A percentile compares a stretch with the other conserved stretches of the same genome.
These are phyloP conservation scores for Panaeolus cyanescens DNA, from an alignment of 768 basidiomycete species.

Conservation along the genomic window DNA sequence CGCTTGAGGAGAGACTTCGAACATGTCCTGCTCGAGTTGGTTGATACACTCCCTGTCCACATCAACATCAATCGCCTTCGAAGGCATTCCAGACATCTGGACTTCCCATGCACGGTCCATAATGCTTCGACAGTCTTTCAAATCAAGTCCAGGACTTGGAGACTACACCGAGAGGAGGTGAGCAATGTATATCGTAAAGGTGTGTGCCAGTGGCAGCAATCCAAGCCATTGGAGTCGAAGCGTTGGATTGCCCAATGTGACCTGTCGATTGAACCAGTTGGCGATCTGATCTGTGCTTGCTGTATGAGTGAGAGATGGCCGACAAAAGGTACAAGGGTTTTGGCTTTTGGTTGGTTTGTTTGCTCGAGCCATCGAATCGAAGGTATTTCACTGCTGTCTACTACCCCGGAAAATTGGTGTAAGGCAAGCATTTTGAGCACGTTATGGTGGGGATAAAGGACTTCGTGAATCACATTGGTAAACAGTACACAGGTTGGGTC, in stretches of 20 bases:
- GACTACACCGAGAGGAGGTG: not conserved
- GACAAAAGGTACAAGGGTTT: not conserved
- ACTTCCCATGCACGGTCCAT: constrained; percentile 3
- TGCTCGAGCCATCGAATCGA: constrained; percentile 11
- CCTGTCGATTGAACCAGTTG: constrained; percentile 10
- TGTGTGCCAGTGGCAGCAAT: constrained; percentile 4
- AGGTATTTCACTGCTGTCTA: not conserved
- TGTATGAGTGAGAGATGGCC: constrained; percentile 10
- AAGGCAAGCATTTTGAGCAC: not conserved
- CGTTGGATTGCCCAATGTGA: not conserved
- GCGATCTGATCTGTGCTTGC: constrained; percentile 8
- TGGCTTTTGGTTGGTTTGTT: not conserved
- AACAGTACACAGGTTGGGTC: constrained; percentile 1
- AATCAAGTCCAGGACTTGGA: not conserved
- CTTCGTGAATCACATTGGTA: not conserved
- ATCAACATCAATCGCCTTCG: not conserved
- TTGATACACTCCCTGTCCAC: not conserved
- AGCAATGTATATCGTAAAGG: constrained; percentile 7
- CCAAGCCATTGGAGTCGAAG: constrained; percentile 5
- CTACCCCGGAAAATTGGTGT: not conserved
- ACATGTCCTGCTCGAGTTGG: constrained; percentile 17
- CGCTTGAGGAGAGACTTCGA: constrained; percentile 12
- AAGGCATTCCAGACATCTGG: not conserved
- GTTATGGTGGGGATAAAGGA: not conserved
- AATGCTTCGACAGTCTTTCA: not conserved